Base-by-base conservation (phyloP, 805 yeast species). In the Metschnikowia henanensis region DNA sequence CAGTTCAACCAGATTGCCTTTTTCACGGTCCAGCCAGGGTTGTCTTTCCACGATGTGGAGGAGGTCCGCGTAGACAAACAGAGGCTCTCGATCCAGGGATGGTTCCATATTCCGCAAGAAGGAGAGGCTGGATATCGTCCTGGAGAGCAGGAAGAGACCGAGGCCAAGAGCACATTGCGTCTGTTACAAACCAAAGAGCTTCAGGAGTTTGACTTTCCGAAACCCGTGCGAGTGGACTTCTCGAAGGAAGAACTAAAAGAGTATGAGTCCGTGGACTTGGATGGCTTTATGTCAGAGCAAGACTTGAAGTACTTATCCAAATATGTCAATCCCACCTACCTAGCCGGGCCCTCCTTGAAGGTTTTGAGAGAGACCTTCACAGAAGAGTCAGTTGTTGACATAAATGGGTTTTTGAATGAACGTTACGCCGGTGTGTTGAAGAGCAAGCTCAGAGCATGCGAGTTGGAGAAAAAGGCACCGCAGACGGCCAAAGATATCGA, bases 41-140 rank as follows among this genome's bases (percentile, higher is more conserved):
- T 84, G 37, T 87, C 96, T 2, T 94, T 94, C 76, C 99, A 94
- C 63, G 99, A 95, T 57, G 99, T 94, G 10, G 98, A 95, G 66
- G 99, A 94, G 63, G 99, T 95, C 1, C 77, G 84, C 48, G 96
- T 83, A 1, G 96, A 91, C 59, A 87, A 84, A 59, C 95, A 90
- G 50, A 76, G 99, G 58, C 70, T 94, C 28, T 87, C 96, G 0
- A 88, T 94, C 47, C 97, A 94, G 58, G 99, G 99, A 1, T 95
- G 99, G 99, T 95, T 92, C 61, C 99, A 94, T 64, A 87, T 91
- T 40, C 99, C 99, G 3, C 98, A 94, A 61, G 70, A 69, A 9
- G 97, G 96, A 8, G 99, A 94, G 65, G 81, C 78, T 26, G 98
- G 97, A 0, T 92, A 64, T 58, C 76, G 81, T 16, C 80, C 79